A percentile compares a stretch with the other conserved stretches of the same genome.
These are phyloP conservation scores for Paraphysoderma sedebokerense DNA, from an alignment of 371 early-diverging fungal species.

Conservation along the genomic window DNA sequence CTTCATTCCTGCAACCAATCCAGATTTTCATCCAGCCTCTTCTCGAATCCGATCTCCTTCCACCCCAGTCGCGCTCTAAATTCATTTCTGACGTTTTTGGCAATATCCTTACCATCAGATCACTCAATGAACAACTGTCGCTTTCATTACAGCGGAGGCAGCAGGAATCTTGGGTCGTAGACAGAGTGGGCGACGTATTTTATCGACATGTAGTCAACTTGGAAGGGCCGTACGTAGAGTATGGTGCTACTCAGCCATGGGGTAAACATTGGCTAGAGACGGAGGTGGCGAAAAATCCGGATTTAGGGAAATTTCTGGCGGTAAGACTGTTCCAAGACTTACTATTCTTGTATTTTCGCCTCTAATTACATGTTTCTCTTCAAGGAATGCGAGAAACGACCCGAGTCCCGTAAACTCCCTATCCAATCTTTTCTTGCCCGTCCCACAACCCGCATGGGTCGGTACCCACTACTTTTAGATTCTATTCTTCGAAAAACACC, in stretches of 20 bases:
- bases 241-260: conserved; percentile 74
- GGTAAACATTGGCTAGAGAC: conserved; percentile 64
- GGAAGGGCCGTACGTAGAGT: conserved; percentile 57
- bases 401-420: conserved; percentile 60
- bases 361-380: neutral
- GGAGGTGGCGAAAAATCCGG: conserved; percentile 45
- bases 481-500: conserved; percentile 74
- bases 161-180: conserved; percentile 42
- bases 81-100: conserved; percentile 64
- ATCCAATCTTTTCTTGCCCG: conserved; percentile 52
- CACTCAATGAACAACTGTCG: conserved; percentile 46
- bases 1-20: neutral
- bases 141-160: conserved; percentile 49
- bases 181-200: conserved; percentile 73
- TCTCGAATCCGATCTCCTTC: conserved; percentile 38
- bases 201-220: conserved; percentile 48
- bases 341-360: neutral
- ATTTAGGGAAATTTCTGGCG: conserved; percentile 53
- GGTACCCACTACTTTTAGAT: conserved; percentile 70
- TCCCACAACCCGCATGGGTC: conserved; percentile 74
- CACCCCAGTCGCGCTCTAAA: conserved; percentile 26
- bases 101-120: conserved; percentile 54
- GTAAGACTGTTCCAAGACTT: conserved; percentile 10
- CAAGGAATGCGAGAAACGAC: conserved; percentile 47
- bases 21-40: conserved; percentile 61